Evolutionary conservation across 805 yeast genomes (phyloP).

Genomic region (Saccharomycopsis sp.): DNA sequence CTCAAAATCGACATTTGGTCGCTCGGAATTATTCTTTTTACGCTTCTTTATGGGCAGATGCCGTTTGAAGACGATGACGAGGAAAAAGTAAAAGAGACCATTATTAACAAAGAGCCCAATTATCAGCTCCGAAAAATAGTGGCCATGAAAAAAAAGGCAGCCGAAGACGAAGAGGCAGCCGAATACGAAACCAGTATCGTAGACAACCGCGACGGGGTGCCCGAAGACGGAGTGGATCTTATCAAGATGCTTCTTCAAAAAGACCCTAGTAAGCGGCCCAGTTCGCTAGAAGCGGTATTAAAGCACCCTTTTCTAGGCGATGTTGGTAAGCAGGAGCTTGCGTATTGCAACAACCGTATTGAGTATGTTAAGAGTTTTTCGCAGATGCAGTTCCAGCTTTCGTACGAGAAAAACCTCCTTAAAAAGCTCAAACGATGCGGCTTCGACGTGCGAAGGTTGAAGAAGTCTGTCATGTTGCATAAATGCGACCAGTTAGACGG

Average conservation of each 20-base stretch:
- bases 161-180: neutral
- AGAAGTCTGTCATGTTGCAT: conserved; percentile 42
- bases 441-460: conserved; percentile 17
- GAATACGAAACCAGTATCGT: neutral
- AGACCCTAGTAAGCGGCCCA: conserved; percentile 58
- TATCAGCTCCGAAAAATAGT: conserved; percentile 29
- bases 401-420: conserved; percentile 18
- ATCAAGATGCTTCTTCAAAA: conserved; percentile 54
- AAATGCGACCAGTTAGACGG: conserved; percentile 50
- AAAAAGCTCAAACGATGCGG: conserved; percentile 21
- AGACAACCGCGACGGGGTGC: conserved; percentile 31
- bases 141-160: neutral
- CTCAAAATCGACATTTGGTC: conserved; percentile 87
- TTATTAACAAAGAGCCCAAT: conserved; percentile 59
- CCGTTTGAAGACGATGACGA: conserved; percentile 88
- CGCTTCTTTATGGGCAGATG: conserved; percentile 78
- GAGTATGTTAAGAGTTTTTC: conserved; percentile 8
- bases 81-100: conserved; percentile 48
- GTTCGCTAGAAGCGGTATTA: conserved; percentile 41
- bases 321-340: conserved; percentile 37
- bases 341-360: conserved; percentile 29
- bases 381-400: conserved; percentile 10
- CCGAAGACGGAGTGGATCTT: conserved; percentile 44
- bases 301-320: conserved; percentile 44
- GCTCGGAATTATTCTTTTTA: conserved; percentile 79